phyloP scores from a whole-genome alignment of 2,329 filamentous ascomycete genomes.

The Fusarium xylarioides region DNA sequence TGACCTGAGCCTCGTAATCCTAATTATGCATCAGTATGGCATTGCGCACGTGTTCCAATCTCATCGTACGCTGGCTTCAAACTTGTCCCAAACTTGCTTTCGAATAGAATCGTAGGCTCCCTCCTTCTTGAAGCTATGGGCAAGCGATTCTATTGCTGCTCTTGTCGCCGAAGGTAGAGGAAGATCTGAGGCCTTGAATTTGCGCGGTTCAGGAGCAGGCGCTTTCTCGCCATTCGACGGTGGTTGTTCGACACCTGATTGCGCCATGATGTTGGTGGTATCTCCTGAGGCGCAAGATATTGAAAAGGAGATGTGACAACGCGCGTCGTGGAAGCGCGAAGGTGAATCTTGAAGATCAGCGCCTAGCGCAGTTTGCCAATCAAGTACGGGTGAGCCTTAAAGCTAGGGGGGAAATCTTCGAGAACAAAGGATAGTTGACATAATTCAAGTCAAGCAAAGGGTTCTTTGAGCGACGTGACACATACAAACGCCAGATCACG shows the following conservation, averaged over 20 bases:
- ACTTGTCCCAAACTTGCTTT: constrained; percentile 80
- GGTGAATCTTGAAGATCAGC: constrained; percentile 12
- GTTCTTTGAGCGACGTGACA: constrained; percentile 30
- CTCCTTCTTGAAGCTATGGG: constrained; percentile 87
- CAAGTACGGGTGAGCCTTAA: neutral
- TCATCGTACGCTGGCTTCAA: constrained; percentile 70
- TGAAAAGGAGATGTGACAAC: constrained; percentile 16
- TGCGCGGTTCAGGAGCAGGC: constrained; percentile 47
- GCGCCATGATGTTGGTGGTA: constrained; percentile 22
- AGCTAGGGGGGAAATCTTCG: neutral
- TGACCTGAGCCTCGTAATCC: constrained; percentile 76
- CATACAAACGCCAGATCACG: constrained; percentile 42
- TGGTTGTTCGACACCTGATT: constrained; percentile 37
- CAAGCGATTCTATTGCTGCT: constrained; percentile 76
- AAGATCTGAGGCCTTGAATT: constrained; percentile 78
- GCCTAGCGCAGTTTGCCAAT: constrained; percentile 22
- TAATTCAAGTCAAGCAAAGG: constrained; percentile 1
- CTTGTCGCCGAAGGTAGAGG: constrained; percentile 78
- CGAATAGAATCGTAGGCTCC: constrained; percentile 82
- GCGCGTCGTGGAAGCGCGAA: constrained; percentile 22
- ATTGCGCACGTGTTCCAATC: constrained; percentile 31
- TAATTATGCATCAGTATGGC: constrained; percentile 45
- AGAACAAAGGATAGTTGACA: constrained; percentile 1
- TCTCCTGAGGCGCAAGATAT: constrained; percentile 2
- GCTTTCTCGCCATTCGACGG: constrained; percentile 29